A percentile compares a stretch with the other conserved stretches of the same genome.
phyloP scores from a whole-genome alignment of 2,329 filamentous ascomycete species.

The Alternaria brassicicola region DNA sequence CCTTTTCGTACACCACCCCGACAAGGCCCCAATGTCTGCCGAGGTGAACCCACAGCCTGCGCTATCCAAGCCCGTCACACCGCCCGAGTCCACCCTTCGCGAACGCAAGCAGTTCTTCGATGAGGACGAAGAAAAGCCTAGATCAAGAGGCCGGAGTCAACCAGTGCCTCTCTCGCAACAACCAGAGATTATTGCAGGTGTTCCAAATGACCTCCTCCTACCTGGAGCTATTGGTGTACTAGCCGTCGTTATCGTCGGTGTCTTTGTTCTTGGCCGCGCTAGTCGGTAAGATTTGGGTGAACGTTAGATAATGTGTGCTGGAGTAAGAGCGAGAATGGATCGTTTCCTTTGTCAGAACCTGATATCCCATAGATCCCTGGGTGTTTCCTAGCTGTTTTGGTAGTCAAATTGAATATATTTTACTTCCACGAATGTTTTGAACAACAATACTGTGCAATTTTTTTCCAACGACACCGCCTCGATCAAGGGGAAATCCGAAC shows the following conservation, averaged over 20 bases:
- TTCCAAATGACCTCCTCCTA: slow-evolving; percentile 91
- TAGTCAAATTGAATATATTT: slow-evolving; percentile 10
- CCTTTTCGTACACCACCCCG: slow-evolving; percentile 92
- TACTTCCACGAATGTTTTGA: background rate
- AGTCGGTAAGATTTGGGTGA: slow-evolving; percentile 36
- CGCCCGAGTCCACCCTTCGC: slow-evolving; percentile 58
- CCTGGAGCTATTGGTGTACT: slow-evolving; percentile 95
- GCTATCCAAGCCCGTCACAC: slow-evolving; percentile 57
- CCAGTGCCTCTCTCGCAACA: slow-evolving; percentile 57
- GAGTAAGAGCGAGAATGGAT: slow-evolving; percentile 3
- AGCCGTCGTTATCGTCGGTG: slow-evolving; percentile 89
- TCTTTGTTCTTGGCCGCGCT: slow-evolving; percentile 83
- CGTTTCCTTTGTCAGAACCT: slow-evolving; percentile 17
- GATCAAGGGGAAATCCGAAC: too few species aligned
- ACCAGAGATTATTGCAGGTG: slow-evolving; percentile 84
- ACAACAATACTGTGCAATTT: too few species aligned
- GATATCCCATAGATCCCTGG: slow-evolving; percentile 19
- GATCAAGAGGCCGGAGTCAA: slow-evolving; percentile 48
- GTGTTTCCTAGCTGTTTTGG: slow-evolving; percentile 13
- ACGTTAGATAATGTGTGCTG: background rate
- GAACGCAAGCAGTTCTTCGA: slow-evolving; percentile 57
- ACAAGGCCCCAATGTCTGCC: slow-evolving; percentile 78
- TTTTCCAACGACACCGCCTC: too few species aligned
- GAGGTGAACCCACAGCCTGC: slow-evolving; percentile 66
- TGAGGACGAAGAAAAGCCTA: slow-evolving; percentile 62